Percentiles rank a stretch among this genome's conserved stretches.
These are phyloP conservation scores for Emmonsiellopsis sp. DNA, from an alignment of 2,329 filamentous ascomycete genomes.

Conservation along the genomic window DNA sequence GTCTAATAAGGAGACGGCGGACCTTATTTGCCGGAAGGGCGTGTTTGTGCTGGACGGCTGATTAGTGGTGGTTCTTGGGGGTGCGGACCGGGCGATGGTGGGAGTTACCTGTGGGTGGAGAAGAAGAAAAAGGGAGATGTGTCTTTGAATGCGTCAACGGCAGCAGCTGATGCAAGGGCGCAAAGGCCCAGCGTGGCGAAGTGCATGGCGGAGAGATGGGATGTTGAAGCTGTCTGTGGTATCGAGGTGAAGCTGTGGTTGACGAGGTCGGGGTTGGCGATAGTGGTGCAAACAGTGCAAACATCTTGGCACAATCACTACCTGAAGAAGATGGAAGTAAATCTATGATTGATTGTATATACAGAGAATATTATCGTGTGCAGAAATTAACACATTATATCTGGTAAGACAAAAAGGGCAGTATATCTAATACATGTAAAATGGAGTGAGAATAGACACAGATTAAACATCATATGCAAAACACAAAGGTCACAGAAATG, in stretches of 20 bases:
- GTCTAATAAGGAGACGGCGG: constrained; percentile 34
- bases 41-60: not conserved
- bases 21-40: constrained; percentile 33
- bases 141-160: constrained; percentile 66
- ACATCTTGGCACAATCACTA: too few species aligned
- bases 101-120: constrained; percentile 68
- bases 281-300: too few species aligned
- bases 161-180: constrained; percentile 40
- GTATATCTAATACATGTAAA: not conserved
- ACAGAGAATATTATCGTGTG: too few species aligned
- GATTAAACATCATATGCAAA: too few species aligned
- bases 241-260: too few species aligned
- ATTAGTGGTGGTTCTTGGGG: not conserved
- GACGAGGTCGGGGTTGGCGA: too few species aligned
- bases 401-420: not conserved
- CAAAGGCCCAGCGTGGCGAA: constrained; percentile 35
- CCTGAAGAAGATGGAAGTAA: too few species aligned
- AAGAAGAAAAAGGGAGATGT: constrained; percentile 84
- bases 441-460: too few species aligned
- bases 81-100: not conserved
- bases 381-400: not conserved
- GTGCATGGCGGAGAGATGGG: constrained; percentile 26
- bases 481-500: not conserved
- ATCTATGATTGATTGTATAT: too few species aligned
- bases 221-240: too few species aligned